These are phyloP conservation scores for Immersiella caudata DNA, from an alignment of 495 filamentous ascomycete species.

Conservation along the genomic window DNA sequence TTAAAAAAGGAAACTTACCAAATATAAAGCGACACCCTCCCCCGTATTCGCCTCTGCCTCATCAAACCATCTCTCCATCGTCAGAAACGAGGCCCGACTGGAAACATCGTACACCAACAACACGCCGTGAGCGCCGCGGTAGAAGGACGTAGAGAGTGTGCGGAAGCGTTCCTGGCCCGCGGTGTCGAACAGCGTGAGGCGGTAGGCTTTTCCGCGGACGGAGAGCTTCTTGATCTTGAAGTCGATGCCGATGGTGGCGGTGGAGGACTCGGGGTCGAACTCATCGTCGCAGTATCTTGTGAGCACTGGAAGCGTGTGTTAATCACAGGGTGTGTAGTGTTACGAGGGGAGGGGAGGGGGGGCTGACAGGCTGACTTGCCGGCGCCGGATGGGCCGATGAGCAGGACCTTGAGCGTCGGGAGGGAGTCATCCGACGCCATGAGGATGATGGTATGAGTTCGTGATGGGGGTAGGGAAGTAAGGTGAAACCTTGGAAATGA, in stretches of 20 bases:
- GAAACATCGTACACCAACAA: slow-evolving; percentile 64
- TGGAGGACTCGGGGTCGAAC: slow-evolving; percentile 59
- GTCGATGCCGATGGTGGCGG: slow-evolving; percentile 64
- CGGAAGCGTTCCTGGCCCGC: slow-evolving; percentile 62
- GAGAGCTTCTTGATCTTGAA: slow-evolving; percentile 57
- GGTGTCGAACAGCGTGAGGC: slow-evolving; percentile 62
- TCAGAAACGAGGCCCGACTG: slow-evolving; percentile 55
- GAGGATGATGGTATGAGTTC: neutral
- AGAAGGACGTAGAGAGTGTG: slow-evolving; percentile 62
- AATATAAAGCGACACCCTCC: slow-evolving; percentile 53
- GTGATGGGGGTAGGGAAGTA: neutral
- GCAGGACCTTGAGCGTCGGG: slow-evolving; percentile 55
- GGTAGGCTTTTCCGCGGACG: slow-evolving; percentile 57
- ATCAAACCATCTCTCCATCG: slow-evolving; percentile 63
- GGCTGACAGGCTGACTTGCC: slow-evolving; percentile 57
- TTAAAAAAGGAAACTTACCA: slow-evolving; percentile 43
- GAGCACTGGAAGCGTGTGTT: slow-evolving; percentile 24
- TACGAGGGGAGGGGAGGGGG: neutral
- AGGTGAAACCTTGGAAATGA: neutral
- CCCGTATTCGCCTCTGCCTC: slow-evolving; percentile 58
- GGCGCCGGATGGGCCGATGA: slow-evolving; percentile 57
- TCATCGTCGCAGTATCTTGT: slow-evolving; percentile 58
- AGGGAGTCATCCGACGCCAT: slow-evolving; percentile 54
- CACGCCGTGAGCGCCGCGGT: slow-evolving; percentile 62
- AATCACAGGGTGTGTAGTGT: neutral